Conservation (phyloP, 2,329 filamentous ascomycete species). For the Claviceps pazoutovae region DNA sequence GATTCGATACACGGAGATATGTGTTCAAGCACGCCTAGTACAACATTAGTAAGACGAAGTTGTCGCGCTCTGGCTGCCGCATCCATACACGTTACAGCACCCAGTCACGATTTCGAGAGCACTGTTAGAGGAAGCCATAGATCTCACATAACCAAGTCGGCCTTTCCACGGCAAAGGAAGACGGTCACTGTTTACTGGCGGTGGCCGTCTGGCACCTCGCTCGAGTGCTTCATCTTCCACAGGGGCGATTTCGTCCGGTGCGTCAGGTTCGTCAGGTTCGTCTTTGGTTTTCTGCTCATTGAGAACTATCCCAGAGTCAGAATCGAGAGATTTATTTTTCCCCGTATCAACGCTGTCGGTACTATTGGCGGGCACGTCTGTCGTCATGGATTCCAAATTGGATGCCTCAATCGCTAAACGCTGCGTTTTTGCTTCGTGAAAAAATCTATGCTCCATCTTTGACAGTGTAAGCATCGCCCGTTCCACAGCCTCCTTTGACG, state of each 20-base stretch:
- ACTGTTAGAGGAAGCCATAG: not conserved
- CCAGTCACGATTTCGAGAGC: not conserved
- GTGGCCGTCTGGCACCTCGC: conserved; percentile 40
- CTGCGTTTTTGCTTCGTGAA: conserved; percentile 29
- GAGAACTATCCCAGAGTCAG: not conserved
- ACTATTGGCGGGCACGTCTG: not conserved
- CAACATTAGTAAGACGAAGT: conserved; percentile 5
- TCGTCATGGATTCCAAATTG: conserved; percentile 9
- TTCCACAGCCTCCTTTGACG: conserved; percentile 18
- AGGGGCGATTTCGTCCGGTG: not conserved
- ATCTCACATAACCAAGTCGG: conserved; percentile 67
- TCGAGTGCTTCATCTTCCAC: conserved; percentile 11
- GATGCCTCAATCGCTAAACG: conserved; percentile 32
- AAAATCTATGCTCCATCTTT: conserved; percentile 35
- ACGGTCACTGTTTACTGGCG: conserved; percentile 69
- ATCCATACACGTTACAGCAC: not conserved
- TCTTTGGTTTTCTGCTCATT: not conserved
- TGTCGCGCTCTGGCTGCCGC: not conserved
- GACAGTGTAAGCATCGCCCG: conserved; percentile 30
- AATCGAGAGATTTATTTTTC: not conserved
- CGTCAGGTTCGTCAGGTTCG: not conserved
- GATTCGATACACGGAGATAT: conserved; percentile 68
- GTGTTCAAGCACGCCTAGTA: conserved; percentile 74
- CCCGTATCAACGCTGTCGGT: not conserved
- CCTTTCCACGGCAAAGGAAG: conserved; percentile 86